Conservation (phyloP, 495 filamentous ascomycete species). For the Aspergillus affinis region DNA sequence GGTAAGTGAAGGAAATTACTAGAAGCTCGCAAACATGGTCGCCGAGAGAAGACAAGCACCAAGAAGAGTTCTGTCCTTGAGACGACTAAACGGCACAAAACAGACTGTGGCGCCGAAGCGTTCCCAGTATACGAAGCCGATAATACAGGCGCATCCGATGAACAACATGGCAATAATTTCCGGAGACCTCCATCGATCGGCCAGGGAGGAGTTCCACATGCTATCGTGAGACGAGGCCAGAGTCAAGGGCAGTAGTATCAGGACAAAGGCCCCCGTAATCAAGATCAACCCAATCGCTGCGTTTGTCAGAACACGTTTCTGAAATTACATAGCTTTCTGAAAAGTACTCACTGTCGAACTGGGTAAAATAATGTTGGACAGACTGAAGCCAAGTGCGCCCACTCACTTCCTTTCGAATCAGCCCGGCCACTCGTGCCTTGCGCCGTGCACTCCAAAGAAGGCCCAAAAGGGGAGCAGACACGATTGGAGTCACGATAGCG, state of each 20-base stretch:
- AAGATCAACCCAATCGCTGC: constrained; percentile 52
- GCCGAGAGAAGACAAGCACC: constrained; percentile 2
- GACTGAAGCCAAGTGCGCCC: constrained; percentile 16
- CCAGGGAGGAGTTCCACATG: constrained; percentile 4
- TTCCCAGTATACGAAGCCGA: constrained; percentile 10
- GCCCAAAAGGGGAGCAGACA: constrained; percentile 46
- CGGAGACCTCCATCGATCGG: constrained; percentile 3
- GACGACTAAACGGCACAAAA: constrained; percentile 9
- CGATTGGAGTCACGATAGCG: constrained; percentile 50
- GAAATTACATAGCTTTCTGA: too few species aligned
- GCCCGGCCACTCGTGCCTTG: constrained; percentile 46
- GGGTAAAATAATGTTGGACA: constrained; percentile 17
- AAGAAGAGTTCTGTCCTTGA: constrained; percentile 4
- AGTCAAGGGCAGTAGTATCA: constrained; percentile 56
- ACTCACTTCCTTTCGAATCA: constrained; percentile 29
- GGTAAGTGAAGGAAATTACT: constrained; percentile 39
- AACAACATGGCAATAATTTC: constrained; percentile 10
- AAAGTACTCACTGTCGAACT: constrained; percentile 23
- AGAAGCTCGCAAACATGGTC: constrained; percentile 38
- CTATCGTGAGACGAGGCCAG: constrained; percentile 34
- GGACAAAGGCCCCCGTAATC: constrained; percentile 44
- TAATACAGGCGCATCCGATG: background rate
- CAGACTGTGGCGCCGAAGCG: constrained; percentile 2
- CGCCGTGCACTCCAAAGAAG: constrained; percentile 45
- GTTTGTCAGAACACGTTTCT: background rate